These are phyloP conservation scores for Sporothrix curviconia DNA, from an alignment of 2,329 filamentous ascomycete species.

Conservation along the genomic window DNA sequence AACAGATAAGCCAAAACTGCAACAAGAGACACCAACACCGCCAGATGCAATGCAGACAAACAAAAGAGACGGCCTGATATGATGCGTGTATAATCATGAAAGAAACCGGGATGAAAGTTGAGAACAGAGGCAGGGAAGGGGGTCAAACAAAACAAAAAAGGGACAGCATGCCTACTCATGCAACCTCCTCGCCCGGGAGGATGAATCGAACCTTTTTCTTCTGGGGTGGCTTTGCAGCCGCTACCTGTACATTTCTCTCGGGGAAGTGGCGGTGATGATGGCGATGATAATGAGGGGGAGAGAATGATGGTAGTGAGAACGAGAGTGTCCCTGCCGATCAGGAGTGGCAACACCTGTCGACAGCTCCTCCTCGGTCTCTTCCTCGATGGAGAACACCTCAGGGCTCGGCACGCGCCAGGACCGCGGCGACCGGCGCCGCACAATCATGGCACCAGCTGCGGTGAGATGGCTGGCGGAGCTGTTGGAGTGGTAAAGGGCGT, in stretches of 20 bases:
- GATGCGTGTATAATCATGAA: neutral
- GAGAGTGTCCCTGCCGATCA: neutral
- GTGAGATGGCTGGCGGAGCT: neutral
- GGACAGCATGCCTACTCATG: neutral
- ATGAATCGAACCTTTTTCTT: slow-evolving; percentile 36
- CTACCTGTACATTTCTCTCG: slow-evolving; percentile 25
- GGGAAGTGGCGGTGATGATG: neutral
- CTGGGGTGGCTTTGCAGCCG: slow-evolving; percentile 40
- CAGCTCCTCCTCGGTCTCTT: slow-evolving; percentile 50
- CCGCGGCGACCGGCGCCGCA: slow-evolving; percentile 34
- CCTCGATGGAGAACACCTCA: slow-evolving; percentile 54
- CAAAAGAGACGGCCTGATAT: neutral
- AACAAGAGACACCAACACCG: no score
- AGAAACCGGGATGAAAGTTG: neutral
- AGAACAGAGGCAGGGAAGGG: neutral
- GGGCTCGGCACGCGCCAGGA: slow-evolving; percentile 54
- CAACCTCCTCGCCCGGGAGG: slow-evolving; percentile 12
- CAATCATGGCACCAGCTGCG: slow-evolving; percentile 3
- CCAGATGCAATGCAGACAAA: no score
- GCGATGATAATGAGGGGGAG: no score
- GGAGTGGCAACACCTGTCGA: slow-evolving; percentile 19
- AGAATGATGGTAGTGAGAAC: no score
- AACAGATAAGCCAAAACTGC: no score
- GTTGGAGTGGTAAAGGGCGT: neutral
- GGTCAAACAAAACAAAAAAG: neutral